phyloP scores from a whole-genome alignment of 306 rosid species.

The Fragaria vesca region DNA sequence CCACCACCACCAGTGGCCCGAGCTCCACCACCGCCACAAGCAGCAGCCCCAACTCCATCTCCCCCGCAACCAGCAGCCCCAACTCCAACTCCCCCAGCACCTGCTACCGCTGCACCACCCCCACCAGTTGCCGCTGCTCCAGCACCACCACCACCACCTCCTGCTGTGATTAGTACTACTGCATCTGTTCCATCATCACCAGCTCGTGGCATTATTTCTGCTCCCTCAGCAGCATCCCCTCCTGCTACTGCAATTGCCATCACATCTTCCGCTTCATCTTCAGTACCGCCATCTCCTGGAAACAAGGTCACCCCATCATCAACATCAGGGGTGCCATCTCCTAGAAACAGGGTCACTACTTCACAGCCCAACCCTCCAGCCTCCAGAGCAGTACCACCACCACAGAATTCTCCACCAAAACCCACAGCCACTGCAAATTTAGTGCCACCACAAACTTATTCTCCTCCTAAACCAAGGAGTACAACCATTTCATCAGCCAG shows the following conservation, averaged over 20 bases:
- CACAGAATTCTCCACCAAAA: conserved; percentile 22
- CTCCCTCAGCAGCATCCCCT: conserved; percentile 6
- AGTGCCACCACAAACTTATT: conserved; percentile 6
- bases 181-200: conserved; percentile 12
- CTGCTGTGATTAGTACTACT: not conserved
- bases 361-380: too few species aligned
- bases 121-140: not conserved
- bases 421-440: not conserved
- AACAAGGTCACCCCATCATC: not conserved
- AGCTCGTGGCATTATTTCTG: not conserved
- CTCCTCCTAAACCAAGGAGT: conserved; percentile 18
- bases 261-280: too few species aligned
- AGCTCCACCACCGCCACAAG: not conserved
- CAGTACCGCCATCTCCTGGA: too few species aligned
- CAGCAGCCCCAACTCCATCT: conserved; percentile 3
- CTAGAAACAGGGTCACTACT: not conserved
- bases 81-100: not conserved
- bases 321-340: not conserved
- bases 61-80: conserved; percentile 6
- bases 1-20: not conserved
- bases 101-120: not conserved
- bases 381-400: not conserved
- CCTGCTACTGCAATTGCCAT: too few species aligned
- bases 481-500: not conserved
- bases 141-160: conserved; percentile 10